A percentile compares a stretch with the other conserved stretches of the same genome.
Conservation (phyloP, 768 basidiomycete species). For the Podaxis sp. region DNA sequence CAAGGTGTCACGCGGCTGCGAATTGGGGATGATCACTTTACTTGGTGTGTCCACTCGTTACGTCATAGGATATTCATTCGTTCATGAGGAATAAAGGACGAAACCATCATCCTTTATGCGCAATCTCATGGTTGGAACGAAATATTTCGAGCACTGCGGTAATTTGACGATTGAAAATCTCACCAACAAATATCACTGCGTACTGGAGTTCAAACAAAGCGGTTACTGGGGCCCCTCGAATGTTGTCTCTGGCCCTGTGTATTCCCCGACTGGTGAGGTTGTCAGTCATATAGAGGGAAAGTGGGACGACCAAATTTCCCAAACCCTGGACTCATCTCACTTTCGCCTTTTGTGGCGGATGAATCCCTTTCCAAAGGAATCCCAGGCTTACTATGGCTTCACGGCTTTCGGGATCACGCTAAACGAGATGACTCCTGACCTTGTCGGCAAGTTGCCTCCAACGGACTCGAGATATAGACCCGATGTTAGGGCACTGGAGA, state of each 20-base stretch:
- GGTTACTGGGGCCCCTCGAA: conserved; percentile 84
- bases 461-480: conserved; percentile 84
- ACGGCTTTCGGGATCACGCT: conserved; percentile 77
- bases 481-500: conserved; percentile 81
- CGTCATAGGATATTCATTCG: conserved; percentile 2
- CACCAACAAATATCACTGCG: conserved; percentile 53
- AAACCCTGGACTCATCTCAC: conserved; percentile 63
- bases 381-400: conserved; percentile 78
- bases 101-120: conserved; percentile 88
- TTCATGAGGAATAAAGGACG: conserved; percentile 47
- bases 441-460: conserved; percentile 63
- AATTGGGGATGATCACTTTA: conserved; percentile 66
- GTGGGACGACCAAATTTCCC: conserved; percentile 85
- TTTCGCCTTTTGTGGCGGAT: conserved; percentile 80
- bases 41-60: conserved; percentile 46
- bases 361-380: conserved; percentile 68
- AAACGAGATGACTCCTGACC: conserved; percentile 74
- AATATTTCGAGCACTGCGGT: conserved; percentile 86
- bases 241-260: conserved; percentile 62
- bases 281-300: conserved; percentile 77
- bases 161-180: conserved; percentile 74
- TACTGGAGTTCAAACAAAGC: conserved; percentile 83
- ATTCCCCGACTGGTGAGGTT: conserved; percentile 51
- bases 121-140: conserved; percentile 87
- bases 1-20: conserved; percentile 67